phyloP scores from a whole-genome alignment of 1,284 basidiomycete genomes.

The Tilletia horrida region DNA sequence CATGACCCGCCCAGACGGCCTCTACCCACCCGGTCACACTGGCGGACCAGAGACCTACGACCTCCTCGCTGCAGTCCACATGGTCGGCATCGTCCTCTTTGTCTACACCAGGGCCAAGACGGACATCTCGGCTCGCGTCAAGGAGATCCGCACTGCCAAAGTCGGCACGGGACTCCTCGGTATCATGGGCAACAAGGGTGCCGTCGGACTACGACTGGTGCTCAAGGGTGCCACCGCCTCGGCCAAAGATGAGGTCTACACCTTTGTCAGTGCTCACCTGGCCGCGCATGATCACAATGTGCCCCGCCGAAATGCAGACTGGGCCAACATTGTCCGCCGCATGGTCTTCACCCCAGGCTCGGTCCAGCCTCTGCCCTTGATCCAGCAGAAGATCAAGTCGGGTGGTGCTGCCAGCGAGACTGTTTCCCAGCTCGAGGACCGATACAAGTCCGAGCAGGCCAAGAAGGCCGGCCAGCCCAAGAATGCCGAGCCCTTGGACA shows the following conservation, averaged over 20 bases:
- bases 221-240: conserved; percentile 52
- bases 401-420: conserved; percentile 19
- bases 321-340: conserved; percentile 70
- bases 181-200: conserved; percentile 90
- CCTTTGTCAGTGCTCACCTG: conserved; percentile 88
- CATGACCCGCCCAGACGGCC: conserved; percentile 38
- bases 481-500: conserved; percentile 40
- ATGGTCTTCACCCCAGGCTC: conserved; percentile 65
- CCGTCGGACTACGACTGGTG: conserved; percentile 80
- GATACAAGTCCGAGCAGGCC: conserved; percentile 55
- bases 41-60: conserved; percentile 51
- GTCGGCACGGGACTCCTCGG: conserved; percentile 53
- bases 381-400: conserved; percentile 55
- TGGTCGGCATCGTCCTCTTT: conserved; percentile 56
- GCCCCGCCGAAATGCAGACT: conserved; percentile 72
- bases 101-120: conserved; percentile 73
- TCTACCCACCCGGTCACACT: conserved; percentile 45
- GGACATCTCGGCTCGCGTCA: conserved; percentile 65
- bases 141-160: conserved; percentile 45
- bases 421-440: conserved; percentile 44
- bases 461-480: conserved; percentile 59
- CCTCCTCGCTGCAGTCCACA: conserved; percentile 37
- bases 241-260: conserved; percentile 55
- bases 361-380: conserved; percentile 30
- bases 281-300: conserved; percentile 76